Base-by-base conservation (phyloP, 73 alveolate genomes). In the Effrenium voratum region DNA sequence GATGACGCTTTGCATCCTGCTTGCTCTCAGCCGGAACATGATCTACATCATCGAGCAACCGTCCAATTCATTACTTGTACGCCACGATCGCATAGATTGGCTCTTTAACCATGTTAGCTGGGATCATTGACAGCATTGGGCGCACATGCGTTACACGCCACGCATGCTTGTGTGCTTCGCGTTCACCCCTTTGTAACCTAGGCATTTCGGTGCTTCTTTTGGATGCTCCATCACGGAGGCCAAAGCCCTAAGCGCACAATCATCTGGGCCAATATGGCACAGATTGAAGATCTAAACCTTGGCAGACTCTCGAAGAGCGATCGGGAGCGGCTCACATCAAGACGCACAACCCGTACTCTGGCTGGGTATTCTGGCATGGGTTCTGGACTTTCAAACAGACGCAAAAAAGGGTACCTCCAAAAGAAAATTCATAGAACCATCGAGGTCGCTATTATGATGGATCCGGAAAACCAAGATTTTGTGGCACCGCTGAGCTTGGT, bases 161-260 rank as follows among this genome's bases (percentile, higher is more conserved):
- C 22, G 6, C 82, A 8, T 12, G 38, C 49, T 68, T 43, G 38
- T 8, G 38, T 32, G 24, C 12, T 72, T 36, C 12, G 2, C 28
- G 34, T 8, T 28, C 26, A 32, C 26, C 34, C 6, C 13, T 63
- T 24, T 63, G 77, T 3, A 16, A 63, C 88, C 63, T 44, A 77
- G 88, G 88, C 45, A 1, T 26, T 5, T 50, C 19, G 30, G 32
- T 16, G 22, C 8, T 59, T 44, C 30, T 77, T 77, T 28, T 77
- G 88, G 88, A 77, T 77, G 88, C 43, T n/a, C 19, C 28, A 44
- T 38, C 88, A 77, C 32, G 88, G 88, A 32, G 50, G 66, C 26
- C 63, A 41, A 2, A 45, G 45, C 44, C 41, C 66, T 3, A 77
- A 77, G 44, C 3, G 88, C 32, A 77, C 88, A 24, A 24, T 43